phyloP scores from a whole-genome alignment of 495 filamentous ascomycete species.

The Pyronema omphalodes region DNA sequence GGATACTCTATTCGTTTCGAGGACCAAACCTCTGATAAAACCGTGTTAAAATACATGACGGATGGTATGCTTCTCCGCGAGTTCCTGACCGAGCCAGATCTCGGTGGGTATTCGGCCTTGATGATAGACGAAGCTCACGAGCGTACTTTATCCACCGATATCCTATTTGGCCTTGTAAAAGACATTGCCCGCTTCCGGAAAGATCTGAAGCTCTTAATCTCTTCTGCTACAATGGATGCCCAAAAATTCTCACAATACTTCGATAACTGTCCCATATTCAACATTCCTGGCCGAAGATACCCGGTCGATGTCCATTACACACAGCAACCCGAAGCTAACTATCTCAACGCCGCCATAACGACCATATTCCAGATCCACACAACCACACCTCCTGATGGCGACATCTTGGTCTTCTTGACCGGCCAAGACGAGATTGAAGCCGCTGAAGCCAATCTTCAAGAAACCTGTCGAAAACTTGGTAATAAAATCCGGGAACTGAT shows the following conservation, averaged over 20 bases:
- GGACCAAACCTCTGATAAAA: constrained; percentile 83
- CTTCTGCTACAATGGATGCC: constrained; percentile 88
- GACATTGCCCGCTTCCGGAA: constrained; percentile 74
- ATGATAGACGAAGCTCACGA: constrained; percentile 99
- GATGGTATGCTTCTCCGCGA: constrained; percentile 92
- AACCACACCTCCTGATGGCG: constrained; percentile 49
- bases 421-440: constrained; percentile 84
- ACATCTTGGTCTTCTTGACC: constrained; percentile 80
- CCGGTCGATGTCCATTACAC: constrained; percentile 90
- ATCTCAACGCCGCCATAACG: constrained; percentile 75
- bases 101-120: constrained; percentile 67
- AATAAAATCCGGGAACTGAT: constrained; percentile 71
- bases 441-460: constrained; percentile 59
- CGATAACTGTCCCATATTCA: constrained; percentile 89
- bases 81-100: constrained; percentile 73
- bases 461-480: constrained; percentile 64
- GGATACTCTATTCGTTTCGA: constrained; percentile 95
- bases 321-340: constrained; percentile 82
- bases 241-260: constrained; percentile 87
- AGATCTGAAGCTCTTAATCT: constrained; percentile 82
- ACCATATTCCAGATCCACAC: constrained; percentile 96
- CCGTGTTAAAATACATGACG: constrained; percentile 90
- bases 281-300: constrained; percentile 79
- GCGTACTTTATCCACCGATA: constrained; percentile 76
- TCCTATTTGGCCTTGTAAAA: constrained; percentile 77